These are phyloP conservation scores for Cruciata laevipes DNA, from an alignment of 257 asterid species.

Conservation along the genomic window DNA sequence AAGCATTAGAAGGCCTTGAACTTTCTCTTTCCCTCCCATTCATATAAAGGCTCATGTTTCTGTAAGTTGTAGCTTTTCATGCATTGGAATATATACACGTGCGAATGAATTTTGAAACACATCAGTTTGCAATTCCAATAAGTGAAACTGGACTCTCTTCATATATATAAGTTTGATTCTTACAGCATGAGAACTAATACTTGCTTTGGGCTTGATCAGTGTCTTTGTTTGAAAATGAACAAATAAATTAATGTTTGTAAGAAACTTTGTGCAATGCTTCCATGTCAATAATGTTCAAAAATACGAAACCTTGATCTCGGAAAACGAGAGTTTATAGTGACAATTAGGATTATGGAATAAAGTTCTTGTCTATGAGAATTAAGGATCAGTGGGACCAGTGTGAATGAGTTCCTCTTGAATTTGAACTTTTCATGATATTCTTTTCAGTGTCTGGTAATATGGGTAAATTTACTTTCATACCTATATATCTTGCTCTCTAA, in stretches of 20 bases:
- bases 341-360: background rate
- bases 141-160: background rate
- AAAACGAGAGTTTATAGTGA: too few relatives aligned
- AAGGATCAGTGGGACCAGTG: background rate
- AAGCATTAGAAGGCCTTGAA: conserved; percentile 16
- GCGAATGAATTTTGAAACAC: background rate
- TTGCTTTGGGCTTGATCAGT: background rate
- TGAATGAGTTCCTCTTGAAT: background rate
- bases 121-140: background rate
- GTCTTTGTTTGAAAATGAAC: background rate
- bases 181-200: background rate
- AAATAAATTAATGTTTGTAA: background rate
- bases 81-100: background rate
- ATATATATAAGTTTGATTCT: background rate
- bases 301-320: background rate
- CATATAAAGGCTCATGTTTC: background rate
- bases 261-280: background rate
- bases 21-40: background rate
- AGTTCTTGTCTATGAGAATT: background rate
- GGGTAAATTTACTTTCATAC: background rate
- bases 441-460: background rate
- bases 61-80: background rate
- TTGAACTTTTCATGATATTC: conserved; percentile 2
- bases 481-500: background rate
- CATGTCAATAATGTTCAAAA: background rate